These are phyloP conservation scores for Russula emetica DNA, from an alignment of 768 basidiomycete genomes.

Conservation along the genomic window DNA sequence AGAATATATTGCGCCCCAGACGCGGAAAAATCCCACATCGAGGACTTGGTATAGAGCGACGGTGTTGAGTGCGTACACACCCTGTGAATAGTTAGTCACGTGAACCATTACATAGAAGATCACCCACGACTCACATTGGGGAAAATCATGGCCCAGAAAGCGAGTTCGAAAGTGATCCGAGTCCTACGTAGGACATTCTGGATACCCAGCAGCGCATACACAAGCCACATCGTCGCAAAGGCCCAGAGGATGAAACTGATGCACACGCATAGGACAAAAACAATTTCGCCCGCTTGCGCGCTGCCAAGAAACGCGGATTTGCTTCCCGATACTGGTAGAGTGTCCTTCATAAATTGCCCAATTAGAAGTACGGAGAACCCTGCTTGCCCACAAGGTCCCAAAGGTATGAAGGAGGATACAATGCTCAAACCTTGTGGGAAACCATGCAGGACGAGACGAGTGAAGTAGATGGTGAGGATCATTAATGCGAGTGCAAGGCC, in stretches of 20 bases:
- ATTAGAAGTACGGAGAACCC: constrained; percentile 54
- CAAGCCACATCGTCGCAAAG: constrained; percentile 58
- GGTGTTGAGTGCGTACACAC: constrained; percentile 65
- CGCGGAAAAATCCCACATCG: constrained; percentile 51
- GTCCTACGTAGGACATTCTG: constrained; percentile 40
- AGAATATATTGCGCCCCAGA: constrained; percentile 55
- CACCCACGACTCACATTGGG: constrained; percentile 51
- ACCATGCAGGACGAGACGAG: constrained; percentile 55
- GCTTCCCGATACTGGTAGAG: constrained; percentile 38
- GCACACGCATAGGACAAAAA: constrained; percentile 47
- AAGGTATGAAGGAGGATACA: constrained; percentile 63
- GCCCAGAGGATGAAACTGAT: constrained; percentile 55
- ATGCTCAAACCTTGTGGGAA: constrained; percentile 46
- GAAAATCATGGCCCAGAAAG: constrained; percentile 68
- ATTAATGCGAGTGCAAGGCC: constrained; percentile 60
- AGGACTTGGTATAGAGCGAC: constrained; percentile 48
- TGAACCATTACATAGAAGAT: not conserved
- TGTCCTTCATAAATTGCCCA: constrained; percentile 44
- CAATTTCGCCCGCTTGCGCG: constrained; percentile 37
- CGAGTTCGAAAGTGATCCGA: constrained; percentile 48
- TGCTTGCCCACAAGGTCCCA: constrained; percentile 70
- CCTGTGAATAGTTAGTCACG: constrained; percentile 34
- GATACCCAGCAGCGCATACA: constrained; percentile 52
- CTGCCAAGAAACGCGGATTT: constrained; percentile 38
- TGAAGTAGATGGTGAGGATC: constrained; percentile 61